Conservation (phyloP, 441 rosid species). For the Adansonia rubrostipa region DNA sequence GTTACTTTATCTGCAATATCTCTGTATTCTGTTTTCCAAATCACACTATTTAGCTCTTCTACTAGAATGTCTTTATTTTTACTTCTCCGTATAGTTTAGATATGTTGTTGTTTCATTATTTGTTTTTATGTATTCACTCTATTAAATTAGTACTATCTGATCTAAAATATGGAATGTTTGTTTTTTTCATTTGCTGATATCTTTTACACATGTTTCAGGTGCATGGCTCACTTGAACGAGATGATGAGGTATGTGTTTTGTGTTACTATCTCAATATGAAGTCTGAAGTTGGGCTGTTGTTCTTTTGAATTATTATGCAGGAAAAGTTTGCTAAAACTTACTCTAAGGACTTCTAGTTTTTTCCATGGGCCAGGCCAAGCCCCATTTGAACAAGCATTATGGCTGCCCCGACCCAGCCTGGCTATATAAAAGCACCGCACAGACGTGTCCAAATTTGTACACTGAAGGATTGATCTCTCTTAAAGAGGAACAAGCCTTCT, state of each 20-base stretch:
- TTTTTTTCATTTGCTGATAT: constrained; percentile 17
- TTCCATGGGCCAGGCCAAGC: too few species aligned
- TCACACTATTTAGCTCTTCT: neutral
- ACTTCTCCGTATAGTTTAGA: neutral
- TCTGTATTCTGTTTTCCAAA: neutral
- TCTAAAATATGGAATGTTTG: neutral
- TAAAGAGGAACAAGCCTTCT: too few species aligned
- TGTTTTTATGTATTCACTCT: neutral
- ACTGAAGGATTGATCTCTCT: too few species aligned
- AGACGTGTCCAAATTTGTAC: too few species aligned
- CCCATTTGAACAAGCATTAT: too few species aligned
- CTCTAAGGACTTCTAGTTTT: too few species aligned
- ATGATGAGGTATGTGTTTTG: constrained; percentile 76
- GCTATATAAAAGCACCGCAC: too few species aligned
- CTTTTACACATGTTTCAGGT: constrained; percentile 53
- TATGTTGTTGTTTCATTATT: neutral
- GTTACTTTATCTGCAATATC: neutral
- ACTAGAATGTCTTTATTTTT: neutral
- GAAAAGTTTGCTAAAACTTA: neutral
- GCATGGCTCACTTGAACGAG: constrained; percentile 80
- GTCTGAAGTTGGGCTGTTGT: constrained; percentile 15
- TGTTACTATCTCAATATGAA: constrained; percentile 29
- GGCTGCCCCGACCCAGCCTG: too few species aligned
- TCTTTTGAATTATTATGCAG: constrained; percentile 3
- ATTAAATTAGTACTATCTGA: neutral